phyloP scores from a whole-genome alignment of 345 rosid species.

The Melaleuca alternifolia region DNA sequence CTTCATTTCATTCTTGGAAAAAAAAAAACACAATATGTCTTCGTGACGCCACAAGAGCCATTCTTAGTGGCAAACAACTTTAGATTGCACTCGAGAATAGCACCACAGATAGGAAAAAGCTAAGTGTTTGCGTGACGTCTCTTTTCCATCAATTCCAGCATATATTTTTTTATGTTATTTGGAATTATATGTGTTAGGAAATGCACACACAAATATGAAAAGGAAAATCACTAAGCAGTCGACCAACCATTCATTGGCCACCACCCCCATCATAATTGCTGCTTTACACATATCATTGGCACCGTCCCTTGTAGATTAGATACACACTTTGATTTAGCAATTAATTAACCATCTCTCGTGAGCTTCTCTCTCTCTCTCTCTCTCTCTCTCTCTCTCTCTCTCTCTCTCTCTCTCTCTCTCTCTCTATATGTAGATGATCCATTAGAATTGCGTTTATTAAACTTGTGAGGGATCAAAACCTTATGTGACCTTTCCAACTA shows the following conservation, averaged over 20 bases:
- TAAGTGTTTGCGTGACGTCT: constrained; percentile 34
- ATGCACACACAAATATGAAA: constrained; percentile 11
- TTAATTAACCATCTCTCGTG: not conserved
- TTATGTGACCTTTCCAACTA: not conserved
- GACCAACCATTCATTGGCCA: constrained; percentile 19
- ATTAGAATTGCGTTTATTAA: not conserved
- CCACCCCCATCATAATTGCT: constrained; percentile 1
- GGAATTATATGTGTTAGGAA: not conserved
- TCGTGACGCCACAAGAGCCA: constrained; percentile 14
- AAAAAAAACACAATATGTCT: no score
- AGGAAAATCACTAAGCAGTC: constrained; percentile 25
- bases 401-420: not conserved
- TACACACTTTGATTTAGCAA: not conserved
- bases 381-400: not conserved
- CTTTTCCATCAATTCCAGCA: not conserved
- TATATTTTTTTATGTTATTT: no score
- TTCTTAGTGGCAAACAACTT: constrained; percentile 36
- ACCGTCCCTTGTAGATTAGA: not conserved
- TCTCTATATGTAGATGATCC: not conserved
- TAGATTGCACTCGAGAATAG: constrained; percentile 25
- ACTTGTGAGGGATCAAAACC: not conserved
- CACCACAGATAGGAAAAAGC: constrained; percentile 2
- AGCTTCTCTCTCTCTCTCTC: not conserved
- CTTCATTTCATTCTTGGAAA: not conserved
- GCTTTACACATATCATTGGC: constrained; percentile 11